Evolutionary conservation across 2,329 filamentous ascomycete genomes (phyloP), one percentile per base, ranked within the genome.

Genomic region (Phyllosticta citribraziliensis): DNA sequence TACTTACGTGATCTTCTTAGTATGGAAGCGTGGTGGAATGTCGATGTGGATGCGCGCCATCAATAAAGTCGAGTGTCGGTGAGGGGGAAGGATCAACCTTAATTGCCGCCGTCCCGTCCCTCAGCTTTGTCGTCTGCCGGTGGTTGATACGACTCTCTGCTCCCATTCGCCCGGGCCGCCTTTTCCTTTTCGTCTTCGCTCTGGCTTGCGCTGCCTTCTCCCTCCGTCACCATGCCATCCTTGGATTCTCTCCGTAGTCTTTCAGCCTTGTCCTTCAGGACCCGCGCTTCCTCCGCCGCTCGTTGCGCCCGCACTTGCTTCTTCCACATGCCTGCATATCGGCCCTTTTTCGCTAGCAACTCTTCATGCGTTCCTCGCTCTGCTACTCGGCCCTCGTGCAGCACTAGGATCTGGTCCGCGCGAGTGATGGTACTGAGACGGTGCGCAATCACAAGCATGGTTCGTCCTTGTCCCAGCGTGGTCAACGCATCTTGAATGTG

Each of bases 371-470:
- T 79, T 19, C 81, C 81, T 25, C 75, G 72, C 66, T 83, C 81
- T 11, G 77, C 74, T 0, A 81, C 79, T 61, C 73, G 73, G 59
- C 81, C 81, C 65, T 80, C 77, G 65, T 82, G 77, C 56, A 83
- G 71, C 5, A 82, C 80, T 8, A 83, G 73, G 56, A 83, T 83
- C 64, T 82, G 80, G 61, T 83, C 80, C 51, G 80, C 81, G 66
- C 78, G 76, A 25, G 77, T 80, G 64, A 83, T 81, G 17, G 81
- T 83, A 62, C 79, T 81, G 25, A 83, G 74, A 51, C 80, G 77
- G 78, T 85, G 91, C 78, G 94, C 94, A 76, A 99, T 97, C 57
- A 97, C 91, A 63, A 99, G 84, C 78, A 97, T 87, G 1, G 94
- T 99, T 55, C 94, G 88, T 56, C 91, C 92, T 66, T 88, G 81